Evolutionary conservation across 768 basidiomycete genomes (phyloP), one percentile per base, ranked within the genome.

Genomic region (Lepiota subincarnata): DNA sequence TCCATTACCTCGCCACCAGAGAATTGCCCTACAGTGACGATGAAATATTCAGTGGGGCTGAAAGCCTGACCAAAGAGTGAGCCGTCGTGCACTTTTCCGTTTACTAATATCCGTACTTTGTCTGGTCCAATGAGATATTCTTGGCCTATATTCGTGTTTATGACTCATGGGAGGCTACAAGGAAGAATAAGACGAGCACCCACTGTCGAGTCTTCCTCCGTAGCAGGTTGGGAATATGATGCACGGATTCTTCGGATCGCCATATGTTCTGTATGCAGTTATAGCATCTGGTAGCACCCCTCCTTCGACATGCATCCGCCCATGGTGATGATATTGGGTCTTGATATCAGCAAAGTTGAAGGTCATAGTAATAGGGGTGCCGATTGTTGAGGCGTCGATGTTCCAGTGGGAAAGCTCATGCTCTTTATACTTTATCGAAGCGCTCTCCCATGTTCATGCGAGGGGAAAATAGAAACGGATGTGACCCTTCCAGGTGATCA

Each of bases 211-310:
- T 37, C 75, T 75, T 18, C 65, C 79, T 0, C 80, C 80, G 59
- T 79, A 83, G 58, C 75, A 81, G 7, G 79, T 80, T 10, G 81
- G 80, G 59, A 78, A 81, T 12, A 83, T 78, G 28, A 82, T 73
- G 56, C 80, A 83, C 4, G 81, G 81, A 41, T 79, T 82, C 4
- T 62, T 61, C 0, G 73, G 70, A 53, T 78, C 66, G 11, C 82
- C 81, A 60, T 80, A 81, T 6, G 79, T 78, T 34, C 77, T 70
- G 60, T 78, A 83, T 19, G 82, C 82, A 1, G 82, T 83, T 31
- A 82, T 59, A 6, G 81, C 82, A 50, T 81, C 73, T 11, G 82
- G 79, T 12, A 83, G 63, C 4, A 77, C 64, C 16, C 82, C 82
- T 1, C 82, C 81, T 45, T 73, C 63, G 7, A 82, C 73, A 18